Conservation (phyloP, 2,329 filamentous ascomycete species). For the Ascochyta fabae region DNA sequence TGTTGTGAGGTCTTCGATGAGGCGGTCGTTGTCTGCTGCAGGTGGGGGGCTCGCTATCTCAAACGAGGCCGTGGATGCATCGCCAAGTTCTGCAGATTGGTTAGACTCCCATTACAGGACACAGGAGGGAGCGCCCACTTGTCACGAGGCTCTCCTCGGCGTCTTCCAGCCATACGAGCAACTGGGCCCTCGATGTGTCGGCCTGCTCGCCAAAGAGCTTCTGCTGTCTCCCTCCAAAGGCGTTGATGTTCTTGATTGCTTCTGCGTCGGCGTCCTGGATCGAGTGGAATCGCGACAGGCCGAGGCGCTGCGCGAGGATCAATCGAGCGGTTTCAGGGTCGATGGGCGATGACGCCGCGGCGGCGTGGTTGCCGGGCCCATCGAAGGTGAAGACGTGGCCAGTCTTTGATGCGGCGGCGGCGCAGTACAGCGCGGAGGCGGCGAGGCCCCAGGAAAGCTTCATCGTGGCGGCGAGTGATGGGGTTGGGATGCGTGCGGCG, state of each 20-base stretch:
- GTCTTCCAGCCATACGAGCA: slow-evolving; percentile 52
- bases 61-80: slow-evolving; percentile 28
- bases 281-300: slow-evolving; percentile 57
- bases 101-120: slow-evolving; percentile 22
- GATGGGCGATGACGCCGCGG: slow-evolving; percentile 31
- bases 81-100: slow-evolving; percentile 3
- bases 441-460: slow-evolving; percentile 52
- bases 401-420: slow-evolving; percentile 37
- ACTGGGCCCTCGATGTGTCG: slow-evolving; percentile 31
- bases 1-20: slow-evolving; percentile 45
- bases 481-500: slow-evolving; percentile 26
- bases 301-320: slow-evolving; percentile 59
- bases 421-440: slow-evolving; percentile 50
- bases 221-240: slow-evolving; percentile 51
- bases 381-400: slow-evolving; percentile 50
- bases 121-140: slow-evolving; percentile 32
- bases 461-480: slow-evolving; percentile 49
- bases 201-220: slow-evolving; percentile 48
- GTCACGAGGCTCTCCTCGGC: slow-evolving; percentile 40
- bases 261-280: slow-evolving; percentile 50
- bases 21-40: slow-evolving; percentile 42
- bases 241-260: slow-evolving; percentile 55
- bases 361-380: slow-evolving; percentile 21
- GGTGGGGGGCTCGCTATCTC: slow-evolving; percentile 43
- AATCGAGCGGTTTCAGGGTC: slow-evolving; percentile 56